These are phyloP conservation scores for Corymbia maculata DNA, from an alignment of 345 rosid species.

Conservation along the genomic window DNA sequence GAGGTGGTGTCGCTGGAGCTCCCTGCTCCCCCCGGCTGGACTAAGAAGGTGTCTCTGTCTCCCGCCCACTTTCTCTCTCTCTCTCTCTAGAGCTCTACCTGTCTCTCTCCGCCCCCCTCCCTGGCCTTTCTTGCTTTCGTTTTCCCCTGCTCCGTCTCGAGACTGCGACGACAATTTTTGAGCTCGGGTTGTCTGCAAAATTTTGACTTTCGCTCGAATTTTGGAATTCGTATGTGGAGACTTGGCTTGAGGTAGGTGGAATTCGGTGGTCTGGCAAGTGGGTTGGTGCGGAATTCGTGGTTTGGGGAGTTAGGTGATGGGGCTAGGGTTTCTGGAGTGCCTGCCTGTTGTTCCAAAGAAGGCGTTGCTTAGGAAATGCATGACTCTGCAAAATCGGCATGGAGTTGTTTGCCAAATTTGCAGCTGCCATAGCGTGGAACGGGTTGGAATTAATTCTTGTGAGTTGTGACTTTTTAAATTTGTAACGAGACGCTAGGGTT, in stretches of 20 bases:
- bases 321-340: neutral
- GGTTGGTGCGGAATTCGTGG: neutral
- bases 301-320: neutral
- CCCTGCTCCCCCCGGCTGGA: constrained; percentile 41
- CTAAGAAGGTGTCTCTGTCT: constrained; percentile 14
- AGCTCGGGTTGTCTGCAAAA: neutral
- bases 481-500: neutral
- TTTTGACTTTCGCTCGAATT: neutral
- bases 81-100: neutral
- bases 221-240: neutral
- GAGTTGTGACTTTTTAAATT: neutral
- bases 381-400: neutral
- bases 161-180: neutral
- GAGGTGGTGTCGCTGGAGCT: constrained; percentile 34
- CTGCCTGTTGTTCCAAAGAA: neutral
- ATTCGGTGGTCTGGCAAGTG: neutral
- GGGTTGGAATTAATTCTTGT: neutral
- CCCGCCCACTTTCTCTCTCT: neutral
- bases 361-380: neutral
- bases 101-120: neutral
- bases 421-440: neutral
- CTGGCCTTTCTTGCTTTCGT: neutral
- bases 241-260: neutral
- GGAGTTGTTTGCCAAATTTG: neutral
- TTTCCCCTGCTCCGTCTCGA: neutral